A percentile compares a stretch with the other conserved stretches of the same genome.
Conservation (phyloP, 768 basidiomycete genomes). For the Lactarius indigo region DNA sequence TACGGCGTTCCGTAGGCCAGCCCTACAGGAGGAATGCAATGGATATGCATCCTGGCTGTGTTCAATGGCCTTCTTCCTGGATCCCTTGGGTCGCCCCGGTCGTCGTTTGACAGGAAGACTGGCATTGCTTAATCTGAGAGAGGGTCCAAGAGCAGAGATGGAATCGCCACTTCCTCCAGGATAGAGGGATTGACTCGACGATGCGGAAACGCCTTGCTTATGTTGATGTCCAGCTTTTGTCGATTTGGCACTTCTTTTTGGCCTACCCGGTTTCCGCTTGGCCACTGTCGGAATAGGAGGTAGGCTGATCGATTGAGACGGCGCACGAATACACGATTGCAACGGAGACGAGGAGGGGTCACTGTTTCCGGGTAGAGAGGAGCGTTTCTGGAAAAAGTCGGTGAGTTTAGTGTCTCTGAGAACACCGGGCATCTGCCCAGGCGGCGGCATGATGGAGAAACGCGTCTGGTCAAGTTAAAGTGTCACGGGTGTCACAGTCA, state of each 20-base stretch:
- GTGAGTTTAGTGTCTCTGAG: conserved; percentile 21
- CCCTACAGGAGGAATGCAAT: background rate
- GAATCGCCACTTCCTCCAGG: background rate
- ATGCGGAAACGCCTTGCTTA: background rate
- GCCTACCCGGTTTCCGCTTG: conserved; percentile 24
- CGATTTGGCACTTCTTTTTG: conserved; percentile 29
- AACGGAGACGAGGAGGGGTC: background rate
- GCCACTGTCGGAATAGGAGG: background rate
- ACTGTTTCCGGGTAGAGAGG: background rate
- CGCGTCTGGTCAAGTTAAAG: conserved; percentile 5
- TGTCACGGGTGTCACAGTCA: background rate
- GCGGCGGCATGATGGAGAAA: background rate
- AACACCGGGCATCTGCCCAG: background rate
- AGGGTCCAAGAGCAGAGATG: background rate
- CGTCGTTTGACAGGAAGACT: background rate
- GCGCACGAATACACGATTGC: background rate
- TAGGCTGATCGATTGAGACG: background rate
- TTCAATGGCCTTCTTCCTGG: background rate
- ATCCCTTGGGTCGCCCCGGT: background rate
- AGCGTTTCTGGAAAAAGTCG: conserved; percentile 15
- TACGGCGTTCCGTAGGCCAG: background rate
- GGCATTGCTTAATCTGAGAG: background rate
- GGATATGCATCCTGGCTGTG: background rate
- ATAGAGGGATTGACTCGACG: background rate
- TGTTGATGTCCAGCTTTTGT: conserved; percentile 19